phyloP scores from a whole-genome alignment of 805 yeast genomes.

The Teunomyces aglyptinius region DNA sequence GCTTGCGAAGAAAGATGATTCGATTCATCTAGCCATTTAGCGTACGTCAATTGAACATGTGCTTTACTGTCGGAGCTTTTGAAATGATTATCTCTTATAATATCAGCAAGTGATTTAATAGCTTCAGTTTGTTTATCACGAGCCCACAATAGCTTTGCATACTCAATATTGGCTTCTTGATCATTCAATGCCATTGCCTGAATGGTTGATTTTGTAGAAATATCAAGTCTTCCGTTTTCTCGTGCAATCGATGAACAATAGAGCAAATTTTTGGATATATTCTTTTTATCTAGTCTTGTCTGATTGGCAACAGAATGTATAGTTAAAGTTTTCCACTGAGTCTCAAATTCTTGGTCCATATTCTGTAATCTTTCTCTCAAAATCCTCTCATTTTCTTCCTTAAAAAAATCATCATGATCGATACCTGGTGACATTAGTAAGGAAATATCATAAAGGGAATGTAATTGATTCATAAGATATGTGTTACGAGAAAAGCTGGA shows the following conservation, averaged over 20 bases:
- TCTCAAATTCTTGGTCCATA: slow-evolving; percentile 47
- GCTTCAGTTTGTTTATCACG: slow-evolving; percentile 89
- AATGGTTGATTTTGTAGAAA: slow-evolving; percentile 67
- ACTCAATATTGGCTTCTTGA: slow-evolving; percentile 62
- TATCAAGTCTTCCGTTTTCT: slow-evolving; percentile 63
- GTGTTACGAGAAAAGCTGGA: slow-evolving; percentile 39
- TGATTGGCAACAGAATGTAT: slow-evolving; percentile 51
- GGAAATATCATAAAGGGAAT: slow-evolving; percentile 33
- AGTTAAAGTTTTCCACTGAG: slow-evolving; percentile 58
- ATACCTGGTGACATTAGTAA: slow-evolving; percentile 18
- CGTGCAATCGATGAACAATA: slow-evolving; percentile 64
- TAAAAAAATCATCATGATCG: slow-evolving; percentile 10
- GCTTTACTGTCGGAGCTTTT: slow-evolving; percentile 24
- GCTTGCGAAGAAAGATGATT: slow-evolving; percentile 77
- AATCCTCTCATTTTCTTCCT: slow-evolving; percentile 16
- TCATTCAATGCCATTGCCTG: slow-evolving; percentile 50
- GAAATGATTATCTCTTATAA: slow-evolving; percentile 24
- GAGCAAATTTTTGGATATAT: slow-evolving; percentile 50
- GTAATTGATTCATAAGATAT: slow-evolving; percentile 35
- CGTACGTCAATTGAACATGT: slow-evolving; percentile 67
- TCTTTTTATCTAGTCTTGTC: slow-evolving; percentile 29
- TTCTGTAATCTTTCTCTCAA: slow-evolving; percentile 30
- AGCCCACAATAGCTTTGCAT: slow-evolving; percentile 82
- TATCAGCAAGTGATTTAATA: slow-evolving; percentile 55
- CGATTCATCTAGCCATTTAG: slow-evolving; percentile 85